Evolutionary conservation across 306 rosid genomes (phyloP).

Genomic region (Cicer judaicum): DNA sequence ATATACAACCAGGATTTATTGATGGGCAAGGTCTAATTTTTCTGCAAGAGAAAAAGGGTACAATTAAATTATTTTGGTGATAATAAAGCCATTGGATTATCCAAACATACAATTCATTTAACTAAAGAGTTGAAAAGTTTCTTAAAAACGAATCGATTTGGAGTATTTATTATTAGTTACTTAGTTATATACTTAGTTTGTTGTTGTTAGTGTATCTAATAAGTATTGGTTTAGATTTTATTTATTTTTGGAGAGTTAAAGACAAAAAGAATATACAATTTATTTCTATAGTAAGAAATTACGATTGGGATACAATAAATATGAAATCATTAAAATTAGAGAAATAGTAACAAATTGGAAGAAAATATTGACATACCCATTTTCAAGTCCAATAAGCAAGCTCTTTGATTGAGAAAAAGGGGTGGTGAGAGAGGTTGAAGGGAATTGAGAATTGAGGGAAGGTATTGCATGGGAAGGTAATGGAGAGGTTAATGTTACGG

Average conservation of each 20-base stretch:
- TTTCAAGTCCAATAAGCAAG: constrained; percentile 70
- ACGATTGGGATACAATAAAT: background rate
- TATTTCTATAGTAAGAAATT: background rate
- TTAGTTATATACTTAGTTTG: no score
- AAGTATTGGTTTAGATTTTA: no score
- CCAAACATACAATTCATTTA: no score
- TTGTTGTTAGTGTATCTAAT: no score
- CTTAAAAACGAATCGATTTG: no score
- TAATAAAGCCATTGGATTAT: background rate
- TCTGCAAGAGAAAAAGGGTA: constrained; percentile 51
- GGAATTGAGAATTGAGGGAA: constrained; percentile 62
- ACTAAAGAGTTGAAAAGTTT: no score
- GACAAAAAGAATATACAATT: no score
- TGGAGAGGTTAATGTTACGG: constrained; percentile 68
- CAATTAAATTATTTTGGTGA: background rate
- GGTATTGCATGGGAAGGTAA: constrained; percentile 77
- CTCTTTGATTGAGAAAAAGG: constrained; percentile 87
- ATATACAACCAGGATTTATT: constrained; percentile 79
- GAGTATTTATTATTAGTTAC: no score
- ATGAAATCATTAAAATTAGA: no score
- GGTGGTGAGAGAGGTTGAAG: constrained; percentile 72
- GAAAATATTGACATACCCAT: constrained; percentile 60
- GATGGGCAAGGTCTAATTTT: constrained; percentile 93
- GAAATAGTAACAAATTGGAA: no score
- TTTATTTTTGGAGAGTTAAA: no score